Base-by-base conservation (phyloP, 1,139 yeast genomes). In the Nakaseomyces glabratus region DNA sequence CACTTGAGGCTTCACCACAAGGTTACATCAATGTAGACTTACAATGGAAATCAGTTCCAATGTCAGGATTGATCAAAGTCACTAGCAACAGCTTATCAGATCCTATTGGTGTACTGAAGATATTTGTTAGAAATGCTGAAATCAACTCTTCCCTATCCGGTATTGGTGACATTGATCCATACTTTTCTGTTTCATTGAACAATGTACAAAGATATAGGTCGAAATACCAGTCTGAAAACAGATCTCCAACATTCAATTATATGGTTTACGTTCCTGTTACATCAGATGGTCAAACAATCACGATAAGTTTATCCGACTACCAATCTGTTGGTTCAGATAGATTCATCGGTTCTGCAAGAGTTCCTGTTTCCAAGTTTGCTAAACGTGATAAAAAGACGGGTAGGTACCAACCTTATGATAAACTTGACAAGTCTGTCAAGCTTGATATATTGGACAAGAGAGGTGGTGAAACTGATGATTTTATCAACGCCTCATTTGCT, bases 151-250 rank as follows among this genome's bases (percentile, higher is more conserved):
- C 70, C 35, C 61, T 80, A 46, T 64, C 71, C 48, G 80, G 80
- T 46, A 70, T 79, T 39, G 88, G 88, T 37, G 72, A 70, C 42
- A 74, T 80, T 47, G 88, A 81, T 57, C 90, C 93, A 4, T 80
- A 78, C 51, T 73, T 76, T 29, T 68, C 71, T 42, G 65, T 80
- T 11, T 49, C 71, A 34, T 56, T 73, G 39, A 73, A 76, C 49
- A 82, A 79, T 46, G 71, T 70, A 49, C 56, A 73, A 34, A 66
- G 66, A 44, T 79, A 69, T 36, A 67, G 65, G 44, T 76, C 90
- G 2, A 56, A 62, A 1, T 71, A 71, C 33, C 68, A 71, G 45
- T 69, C 73, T n/a, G 69, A 73, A 36, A 68, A 76, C 2, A 55
- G 65, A 24, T 62, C 71, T 36, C 88, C 90, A 3, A 49, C 54